These are phyloP conservation scores for Naematelia aurantialba DNA, from an alignment of 768 basidiomycete genomes.

Conservation along the genomic window DNA sequence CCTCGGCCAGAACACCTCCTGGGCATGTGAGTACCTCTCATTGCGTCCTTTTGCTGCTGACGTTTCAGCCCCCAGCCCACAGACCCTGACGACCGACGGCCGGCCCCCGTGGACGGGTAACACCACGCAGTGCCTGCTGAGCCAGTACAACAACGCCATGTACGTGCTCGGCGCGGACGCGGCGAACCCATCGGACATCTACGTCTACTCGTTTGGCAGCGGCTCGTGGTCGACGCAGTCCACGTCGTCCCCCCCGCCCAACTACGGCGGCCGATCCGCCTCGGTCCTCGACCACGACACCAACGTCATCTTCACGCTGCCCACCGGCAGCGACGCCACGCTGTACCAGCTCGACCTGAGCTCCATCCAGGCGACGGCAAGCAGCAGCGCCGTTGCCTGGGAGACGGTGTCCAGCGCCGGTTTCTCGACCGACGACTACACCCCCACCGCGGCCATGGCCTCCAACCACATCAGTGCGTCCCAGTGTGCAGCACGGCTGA, in stretches of 20 bases:
- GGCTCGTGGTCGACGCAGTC: constrained; percentile 71
- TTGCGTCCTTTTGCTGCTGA: constrained; percentile 1
- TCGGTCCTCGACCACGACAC: constrained; percentile 92
- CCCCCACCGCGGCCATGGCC: constrained; percentile 73
- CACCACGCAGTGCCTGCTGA: constrained; percentile 49
- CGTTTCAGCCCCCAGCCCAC: constrained; percentile 44
- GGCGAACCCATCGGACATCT: constrained; percentile 63
- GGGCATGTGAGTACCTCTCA: constrained; percentile 57
- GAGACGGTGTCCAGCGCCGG: constrained; percentile 58
- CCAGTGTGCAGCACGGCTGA: neutral
- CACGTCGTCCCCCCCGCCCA: constrained; percentile 50
- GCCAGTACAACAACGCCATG: constrained; percentile 75
- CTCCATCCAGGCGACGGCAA: constrained; percentile 61
- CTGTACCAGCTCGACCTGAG: constrained; percentile 71
- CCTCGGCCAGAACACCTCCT: constrained; percentile 67
- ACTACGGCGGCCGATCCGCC: constrained; percentile 58
- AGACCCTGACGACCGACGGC: constrained; percentile 63
- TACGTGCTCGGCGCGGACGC: constrained; percentile 78
- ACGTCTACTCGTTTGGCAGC: constrained; percentile 69
- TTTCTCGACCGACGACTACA: constrained; percentile 59
- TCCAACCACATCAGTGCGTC: constrained; percentile 67
- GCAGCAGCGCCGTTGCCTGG: constrained; percentile 62
- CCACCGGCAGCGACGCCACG: constrained; percentile 34
- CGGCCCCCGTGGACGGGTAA: constrained; percentile 54
- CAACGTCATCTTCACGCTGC: constrained; percentile 70